Evolutionary conservation across 2,329 filamentous ascomycete species (phyloP).

Genomic region (Cladosporium sp.): DNA sequence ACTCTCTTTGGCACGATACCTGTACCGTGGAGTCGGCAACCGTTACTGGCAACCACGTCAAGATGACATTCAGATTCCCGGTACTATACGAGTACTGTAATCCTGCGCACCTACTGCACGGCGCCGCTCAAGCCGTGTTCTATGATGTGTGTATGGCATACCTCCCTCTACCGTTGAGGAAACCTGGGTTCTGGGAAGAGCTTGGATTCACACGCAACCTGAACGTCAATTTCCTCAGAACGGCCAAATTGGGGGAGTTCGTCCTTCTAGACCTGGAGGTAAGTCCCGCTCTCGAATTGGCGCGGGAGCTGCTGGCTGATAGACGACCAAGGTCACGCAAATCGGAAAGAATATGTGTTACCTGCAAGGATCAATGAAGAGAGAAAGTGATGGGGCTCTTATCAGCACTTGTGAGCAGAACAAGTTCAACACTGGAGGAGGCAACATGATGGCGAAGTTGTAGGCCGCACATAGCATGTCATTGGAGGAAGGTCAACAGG

Average conservation of each 20-base stretch:
- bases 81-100: conserved; percentile 28
- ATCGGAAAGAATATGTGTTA: conserved; percentile 27
- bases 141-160: conserved; percentile 28
- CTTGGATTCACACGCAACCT: conserved; percentile 29
- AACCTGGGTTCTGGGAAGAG: conserved; percentile 27
- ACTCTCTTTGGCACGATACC: background rate
- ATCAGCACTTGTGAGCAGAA: conserved; percentile 31
- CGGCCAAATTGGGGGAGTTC: conserved; percentile 26
- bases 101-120: conserved; percentile 26
- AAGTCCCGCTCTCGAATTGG: background rate
- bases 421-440: conserved; percentile 28
- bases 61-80: conserved; percentile 22
- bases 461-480: background rate
- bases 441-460: conserved; percentile 5
- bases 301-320: background rate
- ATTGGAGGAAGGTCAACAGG: background rate
- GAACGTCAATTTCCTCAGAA: conserved; percentile 26
- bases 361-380: conserved; percentile 26
- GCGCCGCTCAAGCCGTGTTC: conserved; percentile 27
- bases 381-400: conserved; percentile 28
- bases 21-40: background rate
- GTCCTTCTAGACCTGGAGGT: conserved; percentile 27
- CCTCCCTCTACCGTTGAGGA: conserved; percentile 15
- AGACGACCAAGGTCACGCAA: background rate
- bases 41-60: background rate